Conservation (phyloP, 192 early-diverging fungal species). For the Dissophora globulifera region DNA sequence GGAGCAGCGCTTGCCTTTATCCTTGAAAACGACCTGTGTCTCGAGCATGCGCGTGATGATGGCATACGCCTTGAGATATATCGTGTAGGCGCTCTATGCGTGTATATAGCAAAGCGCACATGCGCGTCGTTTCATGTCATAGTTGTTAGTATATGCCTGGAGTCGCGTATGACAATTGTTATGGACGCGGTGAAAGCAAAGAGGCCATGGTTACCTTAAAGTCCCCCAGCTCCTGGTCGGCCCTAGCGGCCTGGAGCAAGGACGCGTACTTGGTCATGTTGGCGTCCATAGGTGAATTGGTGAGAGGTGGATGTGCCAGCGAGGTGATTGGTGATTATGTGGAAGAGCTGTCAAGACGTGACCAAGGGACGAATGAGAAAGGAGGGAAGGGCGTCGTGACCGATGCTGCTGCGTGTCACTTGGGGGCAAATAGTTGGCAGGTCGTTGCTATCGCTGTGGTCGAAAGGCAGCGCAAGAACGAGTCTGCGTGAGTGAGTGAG, state of each 20-base stretch:
- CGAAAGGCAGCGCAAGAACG: too few relatives aligned
- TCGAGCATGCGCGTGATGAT: conserved; percentile 18
- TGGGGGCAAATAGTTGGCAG: too few relatives aligned
- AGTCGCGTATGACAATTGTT: too few relatives aligned
- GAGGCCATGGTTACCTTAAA: conserved; percentile 25
- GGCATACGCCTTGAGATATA: conserved; percentile 29
- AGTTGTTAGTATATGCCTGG: too few relatives aligned
- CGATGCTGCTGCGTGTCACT: too few relatives aligned
- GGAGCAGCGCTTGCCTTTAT: conserved; percentile 17
- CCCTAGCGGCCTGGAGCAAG: conserved; percentile 31
- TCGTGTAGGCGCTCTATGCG: conserved; percentile 24
- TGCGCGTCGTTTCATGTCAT: neutral
- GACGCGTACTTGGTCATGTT: conserved; percentile 28
- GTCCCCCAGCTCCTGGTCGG: conserved; percentile 27
- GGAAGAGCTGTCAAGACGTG: neutral
- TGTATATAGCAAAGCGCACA: neutral
- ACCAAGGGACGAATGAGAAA: too few relatives aligned
- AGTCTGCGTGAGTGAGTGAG: too few relatives aligned
- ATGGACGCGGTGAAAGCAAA: too few relatives aligned
- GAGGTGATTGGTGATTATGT: too few relatives aligned
- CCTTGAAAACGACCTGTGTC: conserved; percentile 30
- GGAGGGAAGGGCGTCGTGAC: too few relatives aligned
- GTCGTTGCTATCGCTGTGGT: too few relatives aligned
- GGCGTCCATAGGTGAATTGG: neutral
- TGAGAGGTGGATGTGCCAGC: neutral